These are phyloP conservation scores for Colletotrichum sp. DNA, from an alignment of 2,329 filamentous ascomycete genomes.

Conservation along the genomic window DNA sequence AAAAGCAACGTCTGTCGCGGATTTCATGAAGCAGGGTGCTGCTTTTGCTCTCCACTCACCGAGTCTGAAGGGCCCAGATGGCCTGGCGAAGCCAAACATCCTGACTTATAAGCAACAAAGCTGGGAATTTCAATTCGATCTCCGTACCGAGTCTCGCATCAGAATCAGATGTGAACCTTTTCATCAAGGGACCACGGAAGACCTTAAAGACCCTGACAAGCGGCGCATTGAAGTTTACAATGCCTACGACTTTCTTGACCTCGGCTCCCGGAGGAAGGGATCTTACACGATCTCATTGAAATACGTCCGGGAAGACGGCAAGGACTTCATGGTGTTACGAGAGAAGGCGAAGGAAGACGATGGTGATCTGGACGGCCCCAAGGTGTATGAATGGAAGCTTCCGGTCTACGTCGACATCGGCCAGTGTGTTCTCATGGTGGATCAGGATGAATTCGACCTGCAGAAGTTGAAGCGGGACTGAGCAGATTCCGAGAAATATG, in stretches of 20 bases:
- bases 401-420: neutral
- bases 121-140: neutral
- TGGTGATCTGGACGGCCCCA: rapidly evolving
- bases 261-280: neutral
- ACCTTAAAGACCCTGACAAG: neutral
- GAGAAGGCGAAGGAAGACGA: neutral
- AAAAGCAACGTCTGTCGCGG: neutral
- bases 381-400: neutral
- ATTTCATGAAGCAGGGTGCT: neutral
- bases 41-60: neutral
- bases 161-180: neutral
- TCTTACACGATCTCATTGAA: neutral
- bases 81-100: neutral
- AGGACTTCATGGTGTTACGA: rapidly evolving
- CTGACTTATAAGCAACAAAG: rapidly evolving
- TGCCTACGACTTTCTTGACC: neutral
- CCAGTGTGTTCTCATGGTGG: neutral
- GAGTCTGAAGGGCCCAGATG: neutral
- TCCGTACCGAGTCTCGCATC: neutral
- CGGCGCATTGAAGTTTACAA: neutral
- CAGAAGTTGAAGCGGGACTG: neutral
- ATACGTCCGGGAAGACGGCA: neutral
- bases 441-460: neutral
- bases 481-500: neutral
- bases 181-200: neutral